Percentiles rank a stretch among this genome's conserved stretches.
Conservation (phyloP, 2,329 filamentous ascomycete species). For the Talaromyces sp. region DNA sequence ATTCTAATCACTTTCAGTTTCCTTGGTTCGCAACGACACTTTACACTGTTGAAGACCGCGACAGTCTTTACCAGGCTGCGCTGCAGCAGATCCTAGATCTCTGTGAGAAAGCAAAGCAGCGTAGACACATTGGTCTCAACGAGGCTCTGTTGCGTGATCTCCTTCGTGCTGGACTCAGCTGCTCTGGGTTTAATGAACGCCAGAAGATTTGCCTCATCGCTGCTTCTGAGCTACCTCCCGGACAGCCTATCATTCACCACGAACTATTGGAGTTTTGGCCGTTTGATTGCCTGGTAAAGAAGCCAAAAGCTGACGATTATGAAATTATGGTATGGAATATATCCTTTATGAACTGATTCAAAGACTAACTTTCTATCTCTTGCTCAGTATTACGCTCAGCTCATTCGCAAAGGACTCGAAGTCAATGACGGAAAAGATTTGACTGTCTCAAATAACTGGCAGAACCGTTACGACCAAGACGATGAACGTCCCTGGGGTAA, state of each 20-base stretch:
- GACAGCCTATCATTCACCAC: slow-evolving; percentile 17
- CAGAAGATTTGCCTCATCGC: slow-evolving; percentile 34
- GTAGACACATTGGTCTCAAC: slow-evolving; percentile 34
- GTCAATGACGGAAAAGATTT: slow-evolving; percentile 2
- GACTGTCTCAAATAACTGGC: slow-evolving; percentile 6
- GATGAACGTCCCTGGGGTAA: slow-evolving; percentile 22
- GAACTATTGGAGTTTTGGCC: slow-evolving; percentile 32
- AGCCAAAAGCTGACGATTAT: slow-evolving; percentile 17
- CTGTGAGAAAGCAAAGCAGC: slow-evolving; percentile 55
- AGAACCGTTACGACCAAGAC: not conserved
- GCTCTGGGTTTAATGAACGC: slow-evolving; percentile 40
- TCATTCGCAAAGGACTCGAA: slow-evolving; percentile 20
- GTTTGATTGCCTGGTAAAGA: slow-evolving; percentile 31
- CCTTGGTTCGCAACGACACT: slow-evolving; percentile 44
- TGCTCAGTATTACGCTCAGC: slow-evolving; percentile 19
- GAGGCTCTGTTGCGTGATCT: slow-evolving; percentile 34
- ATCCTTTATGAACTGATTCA: not conserved
- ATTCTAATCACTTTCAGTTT: slow-evolving; percentile 32
- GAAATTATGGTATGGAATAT: slow-evolving; percentile 23
- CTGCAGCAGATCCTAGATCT: slow-evolving; percentile 63
- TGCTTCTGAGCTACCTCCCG: slow-evolving; percentile 20
- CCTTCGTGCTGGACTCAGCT: slow-evolving; percentile 35
- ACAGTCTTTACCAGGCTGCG: slow-evolving; percentile 38
- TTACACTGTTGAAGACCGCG: slow-evolving; percentile 45
- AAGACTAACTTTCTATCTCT: not conserved